These are phyloP conservation scores for Medicago ruthenica DNA, from an alignment of 306 rosid species.

Conservation along the genomic window DNA sequence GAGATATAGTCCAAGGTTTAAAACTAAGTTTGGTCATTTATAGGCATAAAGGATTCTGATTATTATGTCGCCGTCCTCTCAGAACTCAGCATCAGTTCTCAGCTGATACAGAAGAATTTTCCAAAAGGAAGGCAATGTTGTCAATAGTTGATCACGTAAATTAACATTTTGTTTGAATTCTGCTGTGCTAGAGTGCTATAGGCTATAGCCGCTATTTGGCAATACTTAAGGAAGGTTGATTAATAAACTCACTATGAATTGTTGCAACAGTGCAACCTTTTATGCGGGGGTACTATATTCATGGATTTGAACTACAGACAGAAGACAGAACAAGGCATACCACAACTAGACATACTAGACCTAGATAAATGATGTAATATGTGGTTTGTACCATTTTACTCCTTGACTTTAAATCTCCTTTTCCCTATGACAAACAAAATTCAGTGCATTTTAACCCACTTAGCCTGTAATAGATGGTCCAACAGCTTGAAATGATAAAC, in stretches of 20 bases:
- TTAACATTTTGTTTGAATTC: no score
- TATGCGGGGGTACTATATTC: background rate
- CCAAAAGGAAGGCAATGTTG: background rate
- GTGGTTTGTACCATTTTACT: conserved; percentile 5
- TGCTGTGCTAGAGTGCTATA: background rate
- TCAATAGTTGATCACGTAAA: background rate
- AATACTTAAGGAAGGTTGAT: background rate
- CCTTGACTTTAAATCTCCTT: conserved; percentile 7
- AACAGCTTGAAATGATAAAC: conserved; percentile 27
- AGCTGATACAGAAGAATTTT: conserved; percentile 19
- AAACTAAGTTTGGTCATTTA: background rate
- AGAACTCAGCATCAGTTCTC: conserved; percentile 20
- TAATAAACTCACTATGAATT: conserved; percentile 1
- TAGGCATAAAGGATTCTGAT: background rate
- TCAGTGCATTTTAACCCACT: conserved; percentile 8
- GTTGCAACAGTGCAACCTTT: conserved; percentile 9
- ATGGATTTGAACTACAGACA: background rate
- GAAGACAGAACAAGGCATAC: conserved; percentile 25
- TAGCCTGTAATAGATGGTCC: conserved; percentile 17
- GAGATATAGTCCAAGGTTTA: background rate
- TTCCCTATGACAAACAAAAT: conserved; percentile 19
- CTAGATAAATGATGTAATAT: background rate
- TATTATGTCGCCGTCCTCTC: background rate
- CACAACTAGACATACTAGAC: conserved; percentile 18
- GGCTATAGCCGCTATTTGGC: no score